Evolutionary conservation across 1,284 basidiomycete species (phyloP), one percentile per base, ranked within the genome.

Genomic region (Afroboletus lepidellus): DNA sequence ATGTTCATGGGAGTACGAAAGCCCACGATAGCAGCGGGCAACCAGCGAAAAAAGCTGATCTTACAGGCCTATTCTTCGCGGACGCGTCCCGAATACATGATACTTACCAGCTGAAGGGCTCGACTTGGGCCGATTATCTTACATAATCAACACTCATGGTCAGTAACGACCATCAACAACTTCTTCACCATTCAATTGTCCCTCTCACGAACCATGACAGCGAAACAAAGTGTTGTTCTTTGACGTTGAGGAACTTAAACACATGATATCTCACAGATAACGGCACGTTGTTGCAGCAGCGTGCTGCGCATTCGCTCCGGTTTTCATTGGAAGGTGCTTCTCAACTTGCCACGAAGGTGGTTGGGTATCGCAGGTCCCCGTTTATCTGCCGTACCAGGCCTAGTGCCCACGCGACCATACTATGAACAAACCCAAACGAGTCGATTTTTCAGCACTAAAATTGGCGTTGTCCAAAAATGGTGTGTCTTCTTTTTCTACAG

Each of bases 391-490:
- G n/a, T 25, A 29, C 42, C 32, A 11, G 46, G 27, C 25, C 43
- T 42, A n/a, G 29, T 12, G 6, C 29, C 11, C 29, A 29, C 13
- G 16, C 37, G 46, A 45, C 37, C 43, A 20, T n/a, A 13, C 32
- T 43, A 41, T 50, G 48, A 51, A 57, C 51, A 46, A 48, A 47
- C 46, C n/a, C 16, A 36, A 58, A 44, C 32, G 33, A n/a, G n/a
- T n/a, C 50, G 34, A 24, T 25, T 46, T 24, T 15, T 30, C 45
- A 48, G 32, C 44, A 51, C 50, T 9, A 54, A 62, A 60, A 39
- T 13, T 44, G 53, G 18, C n/a, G 0, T 47, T 41, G 42, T 58
- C 65, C 53, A 12, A 25, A 65, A 61, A 67, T 55, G 53, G 63
- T 53, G 53, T 55, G 47, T 13, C 46, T 65, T 64, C 53, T 68